Percentiles rank a stretch among this genome's conserved stretches.
These are phyloP conservation scores for Candida ponderosae DNA, from an alignment of 805 yeast species.

Conservation along the genomic window DNA sequence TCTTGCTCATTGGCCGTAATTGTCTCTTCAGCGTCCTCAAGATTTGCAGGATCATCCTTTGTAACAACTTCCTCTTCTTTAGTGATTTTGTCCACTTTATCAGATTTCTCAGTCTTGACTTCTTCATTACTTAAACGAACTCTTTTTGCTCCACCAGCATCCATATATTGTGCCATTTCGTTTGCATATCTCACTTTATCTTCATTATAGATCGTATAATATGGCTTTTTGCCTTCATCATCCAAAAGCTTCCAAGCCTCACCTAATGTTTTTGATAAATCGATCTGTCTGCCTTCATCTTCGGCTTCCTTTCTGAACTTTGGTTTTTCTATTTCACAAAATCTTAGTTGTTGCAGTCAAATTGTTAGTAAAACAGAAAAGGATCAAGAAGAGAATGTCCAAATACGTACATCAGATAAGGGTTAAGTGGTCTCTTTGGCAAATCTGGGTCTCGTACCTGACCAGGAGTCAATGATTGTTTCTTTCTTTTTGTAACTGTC, in stretches of 20 bases:
- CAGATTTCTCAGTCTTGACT: too few relatives aligned
- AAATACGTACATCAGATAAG: slow-evolving; percentile 49
- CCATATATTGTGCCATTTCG: slow-evolving; percentile 52
- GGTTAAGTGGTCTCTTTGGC: slow-evolving; percentile 88
- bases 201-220: slow-evolving; percentile 65
- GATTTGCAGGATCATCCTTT: too few relatives aligned
- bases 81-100: too few relatives aligned
- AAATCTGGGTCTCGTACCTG: slow-evolving; percentile 65
- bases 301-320: slow-evolving; percentile 52
- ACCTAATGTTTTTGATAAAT: slow-evolving; percentile 70
- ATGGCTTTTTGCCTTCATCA: slow-evolving; percentile 65
- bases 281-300: slow-evolving; percentile 45
- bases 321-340: slow-evolving; percentile 83
- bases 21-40: too few relatives aligned
- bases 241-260: slow-evolving; percentile 79
- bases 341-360: slow-evolving; percentile 18
- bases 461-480: slow-evolving; percentile 9
- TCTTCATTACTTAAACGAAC: neutral
- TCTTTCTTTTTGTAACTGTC: slow-evolving; percentile 21
- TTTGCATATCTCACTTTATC: slow-evolving; percentile 68
- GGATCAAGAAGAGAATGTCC: too few relatives aligned
- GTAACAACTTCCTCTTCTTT: too few relatives aligned
- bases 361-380: slow-evolving; percentile 3
- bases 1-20: too few relatives aligned
- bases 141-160: neutral